These are phyloP conservation scores for Epipyxis sp. DNA, from an alignment of 108 stramenopile genomes.

Conservation along the genomic window DNA sequence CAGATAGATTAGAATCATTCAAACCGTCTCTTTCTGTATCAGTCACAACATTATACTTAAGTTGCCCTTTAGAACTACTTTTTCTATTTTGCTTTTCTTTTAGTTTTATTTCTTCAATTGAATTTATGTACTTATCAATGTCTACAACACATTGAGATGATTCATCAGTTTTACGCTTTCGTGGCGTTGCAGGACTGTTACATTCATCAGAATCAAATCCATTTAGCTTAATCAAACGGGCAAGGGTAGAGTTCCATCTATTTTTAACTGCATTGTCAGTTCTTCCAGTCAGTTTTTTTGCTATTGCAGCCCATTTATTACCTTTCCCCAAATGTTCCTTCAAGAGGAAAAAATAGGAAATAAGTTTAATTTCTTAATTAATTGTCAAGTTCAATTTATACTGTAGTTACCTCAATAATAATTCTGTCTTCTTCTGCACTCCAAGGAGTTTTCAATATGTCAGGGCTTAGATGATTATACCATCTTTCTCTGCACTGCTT, in stretches of 20 bases:
- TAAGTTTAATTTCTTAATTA: constrained; percentile 15
- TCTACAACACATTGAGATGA: no score
- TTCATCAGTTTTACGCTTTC: neutral
- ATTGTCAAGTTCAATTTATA: neutral
- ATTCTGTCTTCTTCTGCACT: constrained; percentile 77
- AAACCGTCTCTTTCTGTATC: neutral
- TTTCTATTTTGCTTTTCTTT: neutral
- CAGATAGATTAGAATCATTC: neutral
- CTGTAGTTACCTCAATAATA: constrained; percentile 59
- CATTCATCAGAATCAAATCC: constrained; percentile 1
- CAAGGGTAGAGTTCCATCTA: constrained; percentile 52
- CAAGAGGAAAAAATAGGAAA: constrained; percentile 3
- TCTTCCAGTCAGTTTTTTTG: constrained; percentile 64
- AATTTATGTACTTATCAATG: no score
- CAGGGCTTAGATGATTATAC: constrained; percentile 95
- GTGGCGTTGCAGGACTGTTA: constrained; percentile 3
- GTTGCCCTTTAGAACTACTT: neutral
- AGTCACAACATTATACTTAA: neutral
- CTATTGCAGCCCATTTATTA: constrained; percentile 71
- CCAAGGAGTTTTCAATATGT: constrained; percentile 89
- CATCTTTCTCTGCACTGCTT: constrained; percentile 99
- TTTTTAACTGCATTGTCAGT: constrained; percentile 68
- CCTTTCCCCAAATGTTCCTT: constrained; percentile 75
- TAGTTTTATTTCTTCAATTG: neutral
- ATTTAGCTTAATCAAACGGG: neutral